phyloP scores from a whole-genome alignment of 2,329 filamentous ascomycete species.

The Paecilomyces variotii region DNA sequence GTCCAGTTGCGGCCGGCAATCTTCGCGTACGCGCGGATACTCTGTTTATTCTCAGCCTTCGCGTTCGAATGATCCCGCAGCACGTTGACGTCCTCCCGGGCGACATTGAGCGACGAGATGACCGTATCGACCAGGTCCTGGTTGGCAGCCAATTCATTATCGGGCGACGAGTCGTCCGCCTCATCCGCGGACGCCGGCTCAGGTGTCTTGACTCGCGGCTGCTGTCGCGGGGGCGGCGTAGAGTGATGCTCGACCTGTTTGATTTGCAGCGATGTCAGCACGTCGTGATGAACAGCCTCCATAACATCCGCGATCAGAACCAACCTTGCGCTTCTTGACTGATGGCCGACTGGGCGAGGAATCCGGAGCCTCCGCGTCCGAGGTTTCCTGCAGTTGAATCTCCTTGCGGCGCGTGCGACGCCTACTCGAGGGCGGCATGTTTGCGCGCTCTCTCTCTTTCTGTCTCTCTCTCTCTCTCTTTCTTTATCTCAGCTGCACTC shows the following conservation, averaged over 20 bases:
- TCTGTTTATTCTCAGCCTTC: conserved; percentile 38
- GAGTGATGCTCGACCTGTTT: conserved; percentile 25
- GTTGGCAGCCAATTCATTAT: conserved; percentile 33
- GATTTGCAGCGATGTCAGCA: conserved; percentile 3
- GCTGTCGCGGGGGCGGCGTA: conserved; percentile 21
- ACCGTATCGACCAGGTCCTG: conserved; percentile 41
- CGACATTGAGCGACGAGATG: conserved; percentile 38
- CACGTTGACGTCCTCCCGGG: conserved; percentile 38
- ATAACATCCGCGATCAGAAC: conserved; percentile 5
- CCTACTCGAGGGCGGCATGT: conserved; percentile 36
- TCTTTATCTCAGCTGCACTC: background rate
- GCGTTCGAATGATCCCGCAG: conserved; percentile 38
- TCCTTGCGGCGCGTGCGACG: conserved; percentile 40
- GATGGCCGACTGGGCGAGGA: conserved; percentile 41
- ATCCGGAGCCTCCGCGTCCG: conserved; percentile 38
- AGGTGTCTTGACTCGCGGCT: conserved; percentile 23
- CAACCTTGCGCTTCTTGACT: conserved; percentile 43
- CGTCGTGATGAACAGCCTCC: background rate
- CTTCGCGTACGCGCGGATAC: conserved; percentile 43
- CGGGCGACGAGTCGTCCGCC: conserved; percentile 33
- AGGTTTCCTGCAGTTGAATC: conserved; percentile 36
- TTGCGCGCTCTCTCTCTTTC: background rate
- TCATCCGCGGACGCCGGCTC: conserved; percentile 30
- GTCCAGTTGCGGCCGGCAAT: conserved; percentile 45
- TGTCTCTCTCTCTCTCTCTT: background rate